Evolutionary conservation across 345 rosid species (phyloP).

Genomic region (Mercurialis annua): DNA sequence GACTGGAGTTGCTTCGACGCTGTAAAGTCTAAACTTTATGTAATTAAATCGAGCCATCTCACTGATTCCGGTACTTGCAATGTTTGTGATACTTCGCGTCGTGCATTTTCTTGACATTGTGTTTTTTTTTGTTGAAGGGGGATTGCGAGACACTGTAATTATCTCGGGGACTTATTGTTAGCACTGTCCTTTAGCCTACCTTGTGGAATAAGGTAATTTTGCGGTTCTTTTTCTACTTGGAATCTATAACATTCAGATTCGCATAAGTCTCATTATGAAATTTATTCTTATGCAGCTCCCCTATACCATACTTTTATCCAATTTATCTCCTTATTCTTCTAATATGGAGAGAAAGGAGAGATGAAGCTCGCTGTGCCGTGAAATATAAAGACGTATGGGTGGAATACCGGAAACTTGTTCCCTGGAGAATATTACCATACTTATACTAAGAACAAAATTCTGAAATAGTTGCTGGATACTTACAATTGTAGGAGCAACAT

Average conservation of each 20-base stretch:
- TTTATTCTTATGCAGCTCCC: conserved; percentile 52
- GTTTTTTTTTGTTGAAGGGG: conserved; percentile 51
- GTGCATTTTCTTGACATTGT: background rate
- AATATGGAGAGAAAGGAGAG: conserved; percentile 89
- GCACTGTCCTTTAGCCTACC: conserved; percentile 93
- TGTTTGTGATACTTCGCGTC: conserved; percentile 15
- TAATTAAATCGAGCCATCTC: background rate
- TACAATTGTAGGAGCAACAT: background rate
- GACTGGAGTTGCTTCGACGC: background rate
- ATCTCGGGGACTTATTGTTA: conserved; percentile 89
- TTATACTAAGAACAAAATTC: conserved; percentile 41
- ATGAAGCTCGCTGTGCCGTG: conserved; percentile 81
- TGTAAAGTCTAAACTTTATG: background rate
- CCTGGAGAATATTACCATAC: conserved; percentile 89
- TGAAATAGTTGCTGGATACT: background rate
- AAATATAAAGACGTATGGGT: conserved; percentile 86
- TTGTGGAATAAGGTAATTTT: conserved; percentile 71
- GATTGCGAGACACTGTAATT: conserved; percentile 91
- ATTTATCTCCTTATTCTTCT: conserved; percentile 76
- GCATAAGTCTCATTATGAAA: conserved; percentile 9
- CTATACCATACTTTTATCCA: conserved; percentile 77
- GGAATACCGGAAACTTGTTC: conserved; percentile 68
- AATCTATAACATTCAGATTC: background rate
- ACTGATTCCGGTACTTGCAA: background rate
- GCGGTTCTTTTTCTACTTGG: background rate